Conservation (phyloP, 345 rosid species). For the Erucastrum elatum region DNA sequence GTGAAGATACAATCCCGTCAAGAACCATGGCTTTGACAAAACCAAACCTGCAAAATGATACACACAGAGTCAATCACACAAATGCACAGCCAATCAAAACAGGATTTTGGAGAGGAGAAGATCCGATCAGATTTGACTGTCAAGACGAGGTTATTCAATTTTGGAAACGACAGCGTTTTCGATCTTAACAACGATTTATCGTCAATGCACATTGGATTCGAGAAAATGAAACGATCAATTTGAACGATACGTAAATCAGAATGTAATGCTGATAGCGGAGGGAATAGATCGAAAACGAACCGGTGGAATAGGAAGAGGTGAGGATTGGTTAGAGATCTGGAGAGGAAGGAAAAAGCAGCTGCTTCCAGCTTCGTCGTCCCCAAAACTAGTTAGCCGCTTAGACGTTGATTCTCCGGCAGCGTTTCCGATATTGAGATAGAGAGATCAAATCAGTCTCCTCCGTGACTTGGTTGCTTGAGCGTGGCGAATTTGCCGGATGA, state of each 20-base stretch:
- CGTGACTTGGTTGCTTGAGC: neutral
- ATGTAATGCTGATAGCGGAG: neutral
- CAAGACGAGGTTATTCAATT: neutral
- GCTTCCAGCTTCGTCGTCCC: slow-evolving; percentile 8
- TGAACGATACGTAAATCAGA: neutral
- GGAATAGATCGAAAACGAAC: slow-evolving; percentile 22
- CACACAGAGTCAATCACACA: neutral
- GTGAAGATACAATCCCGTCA: slow-evolving; percentile 69
- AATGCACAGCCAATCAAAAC: neutral
- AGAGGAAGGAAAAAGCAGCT: slow-evolving; percentile 18
- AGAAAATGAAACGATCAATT: neutral
- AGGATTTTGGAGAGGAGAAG: neutral
- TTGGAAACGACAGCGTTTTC: neutral
- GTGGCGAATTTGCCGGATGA: slow-evolving; percentile 7
- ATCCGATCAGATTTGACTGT: neutral
- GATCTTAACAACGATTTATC: neutral
- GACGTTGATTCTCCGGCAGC: slow-evolving; percentile 3
- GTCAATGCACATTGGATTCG: slow-evolving; percentile 1
- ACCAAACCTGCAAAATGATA: slow-evolving; percentile 24
- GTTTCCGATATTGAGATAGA: neutral
- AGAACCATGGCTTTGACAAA: slow-evolving; percentile 57
- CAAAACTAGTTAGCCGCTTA: neutral
- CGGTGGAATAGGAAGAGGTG: slow-evolving; percentile 2
- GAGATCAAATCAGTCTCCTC: slow-evolving; percentile 4
- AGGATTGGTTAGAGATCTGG: slow-evolving; percentile 21